Base-by-base conservation (phyloP, 1,284 basidiomycete genomes). In the Cystobasidium pallidum region DNA sequence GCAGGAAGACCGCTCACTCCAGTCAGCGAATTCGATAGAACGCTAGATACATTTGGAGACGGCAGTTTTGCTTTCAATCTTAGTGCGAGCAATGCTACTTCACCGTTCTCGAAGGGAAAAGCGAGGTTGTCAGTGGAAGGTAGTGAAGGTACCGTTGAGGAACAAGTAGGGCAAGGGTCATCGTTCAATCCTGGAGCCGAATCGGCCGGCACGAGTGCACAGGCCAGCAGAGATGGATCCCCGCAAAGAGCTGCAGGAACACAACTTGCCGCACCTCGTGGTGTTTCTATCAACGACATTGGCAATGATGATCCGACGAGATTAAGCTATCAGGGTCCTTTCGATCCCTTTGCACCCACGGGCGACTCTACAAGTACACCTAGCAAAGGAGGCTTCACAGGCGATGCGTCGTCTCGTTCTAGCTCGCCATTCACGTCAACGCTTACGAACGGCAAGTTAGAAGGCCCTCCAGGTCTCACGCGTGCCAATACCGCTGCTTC, bases 1-100 rank as follows among this genome's bases (percentile, higher is more conserved):
- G 3, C 66, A 32, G 54, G 45, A 70, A 45, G 68, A 30, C 68
- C 68, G 4, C 52, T 71, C 13, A 71, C 68, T 19, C 68, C 68
- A 52, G 59, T 71, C 51, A 59, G 54, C 34, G 68, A 71, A 30
- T 71, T 71, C 32, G 68, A 71, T 24, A 52, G 68, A 17, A 71
- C 68, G 11, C 21, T 71, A 4, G 68, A 64, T 54, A 71, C 58
- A 3, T 71, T 71, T 57, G 68, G 68, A n/a, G 61, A 71, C 39
- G 68, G 68, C 6, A 55, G 59, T 30, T 71, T 71, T 39, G 59
- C 59, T 34, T 71, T 71, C 68, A 71, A 71, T 45, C 52, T 71
- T 3, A 47, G 32, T 39, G 57, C 57, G 15, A 41, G 21, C 15
- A 70, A 70, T 58, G 43, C 39, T 11, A 36, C 67, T 24, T 32